Evolutionary conservation across 192 early-diverging fungal species (phyloP).

Genomic region (Chytriomyces confervae): DNA sequence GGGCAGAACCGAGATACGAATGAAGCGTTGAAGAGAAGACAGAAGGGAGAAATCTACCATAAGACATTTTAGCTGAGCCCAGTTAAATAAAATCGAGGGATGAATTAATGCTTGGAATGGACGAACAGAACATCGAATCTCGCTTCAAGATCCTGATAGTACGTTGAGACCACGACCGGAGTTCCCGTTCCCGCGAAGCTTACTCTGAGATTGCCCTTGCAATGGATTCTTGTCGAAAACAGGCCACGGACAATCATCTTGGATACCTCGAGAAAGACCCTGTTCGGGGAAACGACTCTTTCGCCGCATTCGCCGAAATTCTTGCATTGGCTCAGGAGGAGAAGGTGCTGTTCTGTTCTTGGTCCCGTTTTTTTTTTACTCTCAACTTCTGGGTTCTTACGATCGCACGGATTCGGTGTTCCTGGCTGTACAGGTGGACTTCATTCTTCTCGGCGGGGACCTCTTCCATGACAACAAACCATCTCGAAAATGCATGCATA

Average conservation of each 20-base stretch:
- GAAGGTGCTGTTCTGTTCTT: slow-evolving; percentile 42
- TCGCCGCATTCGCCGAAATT: slow-evolving; percentile 88
- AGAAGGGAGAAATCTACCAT: too few relatives aligned
- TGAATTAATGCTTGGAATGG: background rate
- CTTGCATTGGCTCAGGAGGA: slow-evolving; percentile 70
- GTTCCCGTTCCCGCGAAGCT: background rate
- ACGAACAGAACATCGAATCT: background rate
- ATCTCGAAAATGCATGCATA: slow-evolving; percentile 75
- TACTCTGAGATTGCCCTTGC: background rate
- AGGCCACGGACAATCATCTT: slow-evolving; percentile 92
- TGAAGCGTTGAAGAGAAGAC: too few relatives aligned
- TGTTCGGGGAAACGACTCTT: slow-evolving; percentile 82
- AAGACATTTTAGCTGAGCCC: too few relatives aligned
- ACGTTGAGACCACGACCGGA: background rate
- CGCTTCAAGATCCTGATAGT: background rate
- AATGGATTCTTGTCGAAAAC: background rate
- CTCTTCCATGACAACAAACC: slow-evolving; percentile 97
- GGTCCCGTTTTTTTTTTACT: background rate
- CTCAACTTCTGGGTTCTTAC: background rate
- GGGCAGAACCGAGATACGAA: too few relatives aligned
- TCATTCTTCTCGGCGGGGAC: slow-evolving; percentile 92
- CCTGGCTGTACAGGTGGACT: slow-evolving; percentile 68
- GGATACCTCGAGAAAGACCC: slow-evolving; percentile 93
- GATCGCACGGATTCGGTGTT: too few relatives aligned
- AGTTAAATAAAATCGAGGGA: too few relatives aligned